phyloP scores from a whole-genome alignment of 2,329 filamentous ascomycete species.

The Colletotrichum cereale region DNA sequence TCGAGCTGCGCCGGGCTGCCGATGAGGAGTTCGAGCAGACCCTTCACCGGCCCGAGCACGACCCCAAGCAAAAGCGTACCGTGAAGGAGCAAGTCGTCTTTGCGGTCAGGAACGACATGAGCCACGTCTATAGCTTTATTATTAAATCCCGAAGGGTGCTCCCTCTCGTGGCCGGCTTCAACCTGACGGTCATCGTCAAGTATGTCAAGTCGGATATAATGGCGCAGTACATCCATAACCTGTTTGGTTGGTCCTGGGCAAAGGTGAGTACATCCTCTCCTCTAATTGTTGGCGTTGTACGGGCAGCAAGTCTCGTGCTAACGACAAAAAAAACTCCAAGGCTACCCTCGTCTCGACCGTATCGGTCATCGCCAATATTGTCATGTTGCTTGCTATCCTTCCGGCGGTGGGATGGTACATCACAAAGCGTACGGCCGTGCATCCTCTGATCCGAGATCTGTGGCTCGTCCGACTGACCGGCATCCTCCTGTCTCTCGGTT shows the following conservation, averaged over 20 bases:
- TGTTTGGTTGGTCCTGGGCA: conserved; percentile 63
- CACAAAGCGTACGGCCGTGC: conserved; percentile 47
- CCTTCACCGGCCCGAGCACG: conserved; percentile 22
- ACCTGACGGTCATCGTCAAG: conserved; percentile 49
- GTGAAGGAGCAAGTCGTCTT: conserved; percentile 43
- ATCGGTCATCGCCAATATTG: conserved; percentile 52
- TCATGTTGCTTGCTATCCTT: conserved; percentile 54
- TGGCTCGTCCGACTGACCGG: conserved; percentile 53
- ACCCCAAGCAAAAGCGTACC: not conserved
- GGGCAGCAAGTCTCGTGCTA: not conserved
- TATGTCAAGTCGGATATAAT: conserved; percentile 50
- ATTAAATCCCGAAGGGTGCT: conserved; percentile 54
- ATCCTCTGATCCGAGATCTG: conserved; percentile 55
- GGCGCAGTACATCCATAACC: conserved; percentile 65
- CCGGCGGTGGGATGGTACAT: conserved; percentile 51
- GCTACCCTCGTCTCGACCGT: conserved; percentile 58
- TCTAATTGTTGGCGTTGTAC: not conserved
- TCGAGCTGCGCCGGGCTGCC: conserved; percentile 49
- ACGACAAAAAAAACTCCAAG: conserved; percentile 42
- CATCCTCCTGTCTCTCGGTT: conserved; percentile 48
- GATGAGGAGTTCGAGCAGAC: conserved; percentile 43
- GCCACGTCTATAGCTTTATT: conserved; percentile 55
- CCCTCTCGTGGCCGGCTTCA: conserved; percentile 53
- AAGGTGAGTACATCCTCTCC: conserved; percentile 46
- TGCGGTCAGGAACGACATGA: conserved; percentile 46